Evolutionary conservation across 2,329 filamentous ascomycete genomes (phyloP).

Genomic region (Microcera coccophila): DNA sequence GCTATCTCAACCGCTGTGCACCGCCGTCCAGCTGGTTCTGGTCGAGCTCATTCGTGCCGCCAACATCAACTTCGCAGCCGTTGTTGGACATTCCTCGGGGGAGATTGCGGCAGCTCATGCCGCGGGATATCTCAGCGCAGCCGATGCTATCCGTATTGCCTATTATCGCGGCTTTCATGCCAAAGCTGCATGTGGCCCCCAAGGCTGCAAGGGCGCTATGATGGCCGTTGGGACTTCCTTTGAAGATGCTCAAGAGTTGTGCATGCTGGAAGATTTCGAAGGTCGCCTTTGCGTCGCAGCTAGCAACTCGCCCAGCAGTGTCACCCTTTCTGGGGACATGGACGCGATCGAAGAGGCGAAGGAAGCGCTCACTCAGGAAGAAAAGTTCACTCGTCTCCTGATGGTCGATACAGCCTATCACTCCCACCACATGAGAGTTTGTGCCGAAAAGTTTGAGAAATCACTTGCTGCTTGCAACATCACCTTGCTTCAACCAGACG

Average conservation of each 20-base stretch:
- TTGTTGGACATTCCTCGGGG: slow-evolving; percentile 38
- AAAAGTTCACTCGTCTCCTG: slow-evolving; percentile 16
- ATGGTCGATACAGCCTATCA: slow-evolving; percentile 40
- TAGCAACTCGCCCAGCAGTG: slow-evolving; percentile 23
- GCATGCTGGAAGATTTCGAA: background rate
- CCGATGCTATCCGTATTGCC: slow-evolving; percentile 32
- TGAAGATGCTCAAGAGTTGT: slow-evolving; percentile 3
- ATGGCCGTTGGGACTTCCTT: slow-evolving; percentile 29
- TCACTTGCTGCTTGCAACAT: too few species aligned
- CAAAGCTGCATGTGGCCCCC: background rate
- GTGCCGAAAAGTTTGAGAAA: too few species aligned
- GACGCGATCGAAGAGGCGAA: background rate
- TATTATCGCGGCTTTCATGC: slow-evolving; percentile 32
- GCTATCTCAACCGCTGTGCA: slow-evolving; percentile 8
- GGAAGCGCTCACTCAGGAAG: background rate
- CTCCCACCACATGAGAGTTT: slow-evolving; percentile 48
- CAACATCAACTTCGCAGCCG: slow-evolving; percentile 25
- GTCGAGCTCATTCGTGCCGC: slow-evolving; percentile 32
- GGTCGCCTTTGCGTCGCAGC: slow-evolving; percentile 19
- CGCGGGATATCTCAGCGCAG: slow-evolving; percentile 24
- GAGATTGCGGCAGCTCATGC: slow-evolving; percentile 40
- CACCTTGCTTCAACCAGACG: too few species aligned
- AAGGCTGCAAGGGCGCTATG: slow-evolving; percentile 27
- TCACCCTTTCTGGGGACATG: slow-evolving; percentile 17
- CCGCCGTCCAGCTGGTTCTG: slow-evolving; percentile 48